Conservation (phyloP, 257 asterid species). For the Forsythia viridissima region DNA sequence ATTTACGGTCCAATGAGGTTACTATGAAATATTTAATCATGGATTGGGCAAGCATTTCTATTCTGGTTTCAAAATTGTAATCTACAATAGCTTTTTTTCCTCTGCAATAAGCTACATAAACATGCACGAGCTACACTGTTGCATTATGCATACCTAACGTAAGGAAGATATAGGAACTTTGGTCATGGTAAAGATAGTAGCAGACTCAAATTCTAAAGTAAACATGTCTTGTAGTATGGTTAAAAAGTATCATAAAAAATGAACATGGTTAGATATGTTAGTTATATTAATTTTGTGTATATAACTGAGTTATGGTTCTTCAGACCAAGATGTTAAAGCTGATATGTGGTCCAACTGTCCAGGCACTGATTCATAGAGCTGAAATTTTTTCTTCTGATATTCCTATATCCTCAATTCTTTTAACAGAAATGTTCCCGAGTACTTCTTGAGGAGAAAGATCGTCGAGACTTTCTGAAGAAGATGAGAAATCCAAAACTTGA, state of each 20-base stretch:
- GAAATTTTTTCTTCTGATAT: constrained; percentile 18
- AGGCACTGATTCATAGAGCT: constrained; percentile 9
- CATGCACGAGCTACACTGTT: background rate
- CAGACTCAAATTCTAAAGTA: background rate
- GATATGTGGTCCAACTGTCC: background rate
- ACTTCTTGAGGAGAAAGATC: constrained; percentile 64
- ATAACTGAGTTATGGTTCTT: background rate
- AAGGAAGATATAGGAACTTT: background rate
- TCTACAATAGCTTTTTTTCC: background rate
- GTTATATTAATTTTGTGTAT: background rate
- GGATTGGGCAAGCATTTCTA: background rate
- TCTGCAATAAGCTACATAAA: background rate
- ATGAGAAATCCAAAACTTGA: constrained; percentile 74
- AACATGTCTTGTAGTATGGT: background rate
- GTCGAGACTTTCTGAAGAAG: constrained; percentile 49
- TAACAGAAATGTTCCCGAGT: constrained; percentile 70
- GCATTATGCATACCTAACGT: background rate
- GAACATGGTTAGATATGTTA: background rate
- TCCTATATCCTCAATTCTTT: constrained; percentile 11
- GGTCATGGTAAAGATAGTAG: background rate
- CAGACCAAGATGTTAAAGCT: constrained; percentile 11
- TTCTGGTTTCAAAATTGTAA: background rate
- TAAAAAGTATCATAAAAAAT: background rate
- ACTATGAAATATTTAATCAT: background rate
- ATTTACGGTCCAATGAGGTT: background rate